Evolutionary conservation across 1,284 basidiomycete genomes (phyloP).

Genomic region (Coniferiporia sulphurascens): DNA sequence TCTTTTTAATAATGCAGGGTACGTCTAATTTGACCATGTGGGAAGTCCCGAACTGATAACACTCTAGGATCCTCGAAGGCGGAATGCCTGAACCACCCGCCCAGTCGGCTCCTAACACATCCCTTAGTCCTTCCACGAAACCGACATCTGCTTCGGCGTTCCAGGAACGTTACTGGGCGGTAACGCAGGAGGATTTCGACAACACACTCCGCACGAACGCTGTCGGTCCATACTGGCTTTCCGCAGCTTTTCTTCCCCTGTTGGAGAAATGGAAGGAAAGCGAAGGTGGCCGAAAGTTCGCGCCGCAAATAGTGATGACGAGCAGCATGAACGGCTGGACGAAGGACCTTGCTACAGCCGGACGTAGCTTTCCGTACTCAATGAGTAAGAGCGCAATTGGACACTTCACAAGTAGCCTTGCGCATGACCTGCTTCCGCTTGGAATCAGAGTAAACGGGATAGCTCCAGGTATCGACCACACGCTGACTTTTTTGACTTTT

Average conservation of each 20-base stretch:
- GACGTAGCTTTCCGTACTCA: conserved; percentile 41
- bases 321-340: conserved; percentile 53
- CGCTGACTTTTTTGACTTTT: background rate
- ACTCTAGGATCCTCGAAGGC: conserved; percentile 14
- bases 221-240: conserved; percentile 46
- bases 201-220: conserved; percentile 38
- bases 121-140: conserved; percentile 26
- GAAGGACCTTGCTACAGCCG: conserved; percentile 42
- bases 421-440: conserved; percentile 46
- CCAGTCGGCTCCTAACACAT: conserved; percentile 30
- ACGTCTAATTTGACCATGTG: background rate
- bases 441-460: conserved; percentile 54
- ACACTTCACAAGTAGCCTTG: conserved; percentile 43
- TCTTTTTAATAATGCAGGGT: conserved; percentile 38
- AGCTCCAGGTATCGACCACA: conserved; percentile 35
- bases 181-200: conserved; percentile 37
- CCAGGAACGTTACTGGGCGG: conserved; percentile 35
- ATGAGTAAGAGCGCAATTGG: conserved; percentile 49
- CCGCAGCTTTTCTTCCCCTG: conserved; percentile 46
- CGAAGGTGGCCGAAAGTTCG: conserved; percentile 33
- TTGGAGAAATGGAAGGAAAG: conserved; percentile 42
- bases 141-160: conserved; percentile 35
- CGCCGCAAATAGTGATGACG: conserved; percentile 47
- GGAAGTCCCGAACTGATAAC: background rate
- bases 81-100: conserved; percentile 14